Conservation (phyloP, 2,329 filamentous ascomycete genomes). For the Colletotrichum graminicola region DNA sequence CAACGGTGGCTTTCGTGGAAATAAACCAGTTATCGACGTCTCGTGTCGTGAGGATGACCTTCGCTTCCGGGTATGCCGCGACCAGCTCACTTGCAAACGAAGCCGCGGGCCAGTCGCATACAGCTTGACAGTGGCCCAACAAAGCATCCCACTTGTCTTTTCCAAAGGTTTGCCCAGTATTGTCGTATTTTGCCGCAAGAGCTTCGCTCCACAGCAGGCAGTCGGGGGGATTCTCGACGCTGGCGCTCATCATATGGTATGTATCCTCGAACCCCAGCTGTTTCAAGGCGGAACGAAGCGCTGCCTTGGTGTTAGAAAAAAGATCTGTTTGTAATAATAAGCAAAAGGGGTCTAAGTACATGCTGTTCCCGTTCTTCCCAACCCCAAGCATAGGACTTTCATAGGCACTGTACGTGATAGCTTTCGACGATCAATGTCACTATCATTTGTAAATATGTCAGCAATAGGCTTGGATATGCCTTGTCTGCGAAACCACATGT, state of each 20-base stretch:
- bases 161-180: conserved; percentile 37
- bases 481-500: neutral
- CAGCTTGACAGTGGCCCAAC: conserved; percentile 48
- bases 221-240: conserved; percentile 31
- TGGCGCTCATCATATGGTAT: conserved; percentile 40
- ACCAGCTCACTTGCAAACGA: conserved; percentile 47
- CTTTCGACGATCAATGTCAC: conserved; percentile 75
- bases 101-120: conserved; percentile 42
- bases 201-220: conserved; percentile 79
- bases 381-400: conserved; percentile 77
- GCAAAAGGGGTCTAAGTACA: conserved; percentile 61
- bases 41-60: conserved; percentile 50
- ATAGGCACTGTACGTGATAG: conserved; percentile 77
- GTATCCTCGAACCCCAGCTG: conserved; percentile 35
- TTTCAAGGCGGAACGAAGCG: conserved; percentile 53
- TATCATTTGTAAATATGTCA: conserved; percentile 74
- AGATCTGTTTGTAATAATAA: neutral
- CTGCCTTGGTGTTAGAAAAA: neutral
- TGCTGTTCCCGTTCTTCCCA: conserved; percentile 78
- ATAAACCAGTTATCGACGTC: conserved; percentile 50
- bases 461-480: conserved; percentile 59
- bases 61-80: conserved; percentile 50
- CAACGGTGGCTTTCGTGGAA: conserved; percentile 44
- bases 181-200: conserved; percentile 64
- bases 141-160: conserved; percentile 51